phyloP scores from a whole-genome alignment of 179 eudicot species.

The Spinacia oleracea region DNA sequence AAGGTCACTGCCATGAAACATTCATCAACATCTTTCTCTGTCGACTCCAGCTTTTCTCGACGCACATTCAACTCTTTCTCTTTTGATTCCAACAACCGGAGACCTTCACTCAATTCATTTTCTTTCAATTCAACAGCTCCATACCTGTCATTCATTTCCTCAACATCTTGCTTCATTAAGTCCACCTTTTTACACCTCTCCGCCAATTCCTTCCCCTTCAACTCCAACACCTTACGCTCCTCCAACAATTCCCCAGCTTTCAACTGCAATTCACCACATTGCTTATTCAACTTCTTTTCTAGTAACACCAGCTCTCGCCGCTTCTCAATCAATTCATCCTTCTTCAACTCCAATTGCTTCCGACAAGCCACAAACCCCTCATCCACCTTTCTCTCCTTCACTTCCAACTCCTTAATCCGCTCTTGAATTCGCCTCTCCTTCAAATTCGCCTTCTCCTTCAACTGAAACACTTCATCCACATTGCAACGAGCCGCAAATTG shows the following conservation, averaged over 20 bases:
- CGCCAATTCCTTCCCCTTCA: not conserved
- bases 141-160: not conserved
- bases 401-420: not conserved
- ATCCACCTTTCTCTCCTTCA: constrained; percentile 13
- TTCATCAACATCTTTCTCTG: constrained; percentile 1
- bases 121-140: not conserved
- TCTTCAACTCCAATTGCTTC: constrained; percentile 6
- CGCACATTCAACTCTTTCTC: not conserved
- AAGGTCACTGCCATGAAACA: not conserved
- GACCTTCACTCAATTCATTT: not conserved
- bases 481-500: not conserved
- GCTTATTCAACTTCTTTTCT: constrained; percentile 8
- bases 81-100: constrained; percentile 5
- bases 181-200: constrained; percentile 4
- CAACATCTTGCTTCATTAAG: not conserved
- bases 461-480: not conserved
- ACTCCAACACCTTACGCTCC: not conserved
- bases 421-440: no score
- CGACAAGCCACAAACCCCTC: constrained; percentile 1
- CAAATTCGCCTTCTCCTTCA: not conserved
- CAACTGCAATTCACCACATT: constrained; percentile 11
- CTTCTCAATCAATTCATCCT: constrained; percentile 15
- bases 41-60: not conserved
- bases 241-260: not conserved
- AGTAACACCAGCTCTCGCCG: constrained; percentile 19